A percentile compares a stretch with the other conserved stretches of the same genome.
These are phyloP conservation scores for Leucocoprinus leucothites DNA, from an alignment of 768 basidiomycete genomes.

Conservation along the genomic window DNA sequence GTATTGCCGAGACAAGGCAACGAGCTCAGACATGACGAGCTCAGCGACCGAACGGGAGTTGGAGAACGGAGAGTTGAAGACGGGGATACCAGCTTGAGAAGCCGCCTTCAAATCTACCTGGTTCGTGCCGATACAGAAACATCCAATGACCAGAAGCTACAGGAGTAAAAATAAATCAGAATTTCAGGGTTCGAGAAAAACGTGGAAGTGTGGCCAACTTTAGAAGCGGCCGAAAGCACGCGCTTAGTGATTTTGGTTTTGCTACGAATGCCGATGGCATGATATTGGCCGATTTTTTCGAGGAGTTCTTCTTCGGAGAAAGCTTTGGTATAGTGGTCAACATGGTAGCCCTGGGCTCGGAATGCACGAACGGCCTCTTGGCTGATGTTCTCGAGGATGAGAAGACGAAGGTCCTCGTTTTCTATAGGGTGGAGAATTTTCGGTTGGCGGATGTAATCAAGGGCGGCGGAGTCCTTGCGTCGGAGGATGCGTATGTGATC, in stretches of 20 bases:
- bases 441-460: constrained; percentile 46
- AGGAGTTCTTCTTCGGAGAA: constrained; percentile 94
- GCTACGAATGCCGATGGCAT: constrained; percentile 94
- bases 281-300: constrained; percentile 76
- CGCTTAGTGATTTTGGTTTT: constrained; percentile 95
- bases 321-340: constrained; percentile 84
- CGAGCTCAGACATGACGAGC: constrained; percentile 91
- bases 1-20: constrained; percentile 92
- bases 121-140: constrained; percentile 99
- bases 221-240: constrained; percentile 83
- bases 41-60: constrained; percentile 99
- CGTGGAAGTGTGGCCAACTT: constrained; percentile 46
- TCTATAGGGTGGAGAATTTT: constrained; percentile 80
- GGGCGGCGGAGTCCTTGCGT: constrained; percentile 31
- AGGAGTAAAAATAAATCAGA: not conserved
- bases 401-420: constrained; percentile 74
- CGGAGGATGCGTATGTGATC: constrained; percentile 37
- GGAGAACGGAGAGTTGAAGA: constrained; percentile 99
- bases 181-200: not conserved
- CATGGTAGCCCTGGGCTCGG: constrained; percentile 80
- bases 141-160: constrained; percentile 93
- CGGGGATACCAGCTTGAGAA: constrained; percentile 86
- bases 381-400: constrained; percentile 95
- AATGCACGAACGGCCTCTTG: constrained; percentile 83
- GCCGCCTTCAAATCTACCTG: constrained; percentile 91